Base-by-base conservation (phyloP, 2,329 filamentous ascomycete genomes). In the Helminthosporium solani region DNA sequence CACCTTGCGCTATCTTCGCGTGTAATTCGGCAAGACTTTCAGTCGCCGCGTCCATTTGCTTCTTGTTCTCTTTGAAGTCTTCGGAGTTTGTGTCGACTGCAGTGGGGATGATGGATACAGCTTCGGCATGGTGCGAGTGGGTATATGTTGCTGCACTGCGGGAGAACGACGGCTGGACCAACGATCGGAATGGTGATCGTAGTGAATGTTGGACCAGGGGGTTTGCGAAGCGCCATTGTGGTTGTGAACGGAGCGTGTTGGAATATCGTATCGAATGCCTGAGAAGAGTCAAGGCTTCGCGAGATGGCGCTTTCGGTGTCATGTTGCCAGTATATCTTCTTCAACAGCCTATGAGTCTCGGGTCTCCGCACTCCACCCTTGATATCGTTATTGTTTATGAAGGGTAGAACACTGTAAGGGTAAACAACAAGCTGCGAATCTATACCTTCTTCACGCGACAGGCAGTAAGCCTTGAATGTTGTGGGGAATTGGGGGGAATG, bases 1-100 rank as follows among this genome's bases (percentile, higher is more conserved):
- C 94, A 42, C 92, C 92, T 53, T 81, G 78, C 40, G 89, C 82
- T 46, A 89, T 86, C 56, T 79, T 83, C 37, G 77, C 73, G 47
- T 92, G 89, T 47, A 97, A 77, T 42, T 78, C 75, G 49, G 85
- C 79, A 61, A 97, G 78, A 16, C 79, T 80, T 44, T 76, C 74
- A 64, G 89, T 84, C 44, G 90, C 80, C 58, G 87, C 82, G 50
- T 77, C 76, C 88, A 96, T 95, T 52, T 88, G 82, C 46, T 74
- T 71, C 57, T 82, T 81, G 75, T 97, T 97, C 62, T 95, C 86
- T 61, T 81, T 82, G 77, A 87, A 97, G 60, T 89, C 86, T 23
- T 84, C 75, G 4, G 89, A 91, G 3, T 82, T 82, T 2, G 85
- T 79, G 70, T 97, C 92, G 57, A 96, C 81, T 35, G 79, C 75